phyloP scores from a whole-genome alignment of 148 eudicot genomes.

The Chenopodium suecicum region DNA sequence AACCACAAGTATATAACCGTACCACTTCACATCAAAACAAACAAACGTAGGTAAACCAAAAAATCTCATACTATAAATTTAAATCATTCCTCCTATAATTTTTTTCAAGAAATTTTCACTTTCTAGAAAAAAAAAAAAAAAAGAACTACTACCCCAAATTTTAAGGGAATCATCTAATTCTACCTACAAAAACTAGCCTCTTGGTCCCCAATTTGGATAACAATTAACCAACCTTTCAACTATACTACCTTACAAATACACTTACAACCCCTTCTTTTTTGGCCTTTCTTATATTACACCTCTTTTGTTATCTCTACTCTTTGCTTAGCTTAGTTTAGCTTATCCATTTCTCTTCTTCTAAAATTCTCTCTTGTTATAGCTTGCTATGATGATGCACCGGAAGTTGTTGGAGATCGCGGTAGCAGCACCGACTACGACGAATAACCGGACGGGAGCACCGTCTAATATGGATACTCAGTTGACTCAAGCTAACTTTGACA shows the following conservation, averaged over 20 bases:
- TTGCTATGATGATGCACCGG: constrained; percentile 1
- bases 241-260: constrained; percentile 12
- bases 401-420: constrained; percentile 1
- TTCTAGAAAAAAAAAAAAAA: neutral
- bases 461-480: constrained; percentile 6
- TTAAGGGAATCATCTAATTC: neutral
- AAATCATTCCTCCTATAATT: neutral
- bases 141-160: neutral
- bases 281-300: neutral
- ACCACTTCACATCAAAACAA: constrained; percentile 4
- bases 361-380: neutral
- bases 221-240: constrained; percentile 12
- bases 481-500: constrained; percentile 39
- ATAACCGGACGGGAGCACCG: constrained; percentile 19
- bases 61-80: neutral
- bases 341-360: neutral
- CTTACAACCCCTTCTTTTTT: neutral
- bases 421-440: neutral
- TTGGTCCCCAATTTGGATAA: constrained; percentile 26
- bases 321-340: neutral
- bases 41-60: constrained; percentile 17
- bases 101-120: neutral
- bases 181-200: neutral
- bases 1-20: neutral
- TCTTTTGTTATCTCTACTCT: no score